Base-by-base conservation (phyloP, 2,329 filamentous ascomycete species). In the Aquanectria penicillioides region DNA sequence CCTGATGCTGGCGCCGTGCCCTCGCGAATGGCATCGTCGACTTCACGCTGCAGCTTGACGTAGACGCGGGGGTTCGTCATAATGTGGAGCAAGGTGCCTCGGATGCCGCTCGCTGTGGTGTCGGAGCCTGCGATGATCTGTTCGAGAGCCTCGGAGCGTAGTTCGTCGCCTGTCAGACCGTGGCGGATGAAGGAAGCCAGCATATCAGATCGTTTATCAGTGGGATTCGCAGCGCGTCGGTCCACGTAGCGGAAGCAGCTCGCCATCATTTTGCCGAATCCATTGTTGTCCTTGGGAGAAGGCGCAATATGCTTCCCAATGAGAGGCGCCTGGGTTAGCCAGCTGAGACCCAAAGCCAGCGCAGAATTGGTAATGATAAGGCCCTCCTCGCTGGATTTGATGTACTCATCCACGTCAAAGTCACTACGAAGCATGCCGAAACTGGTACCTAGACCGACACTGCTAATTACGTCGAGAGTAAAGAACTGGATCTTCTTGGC, bases 381-480 rank as follows among this genome's bases (percentile, higher is more conserved):
- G 4, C 74, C 74, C 17, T 72, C 69, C 55, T 79, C 76, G 10
- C 49, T 71, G 0, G 72, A 73, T 38, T 73, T 65, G 33, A 81
- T 56, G 49, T 80, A 78, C 9, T 67, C 66, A 33, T 80, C 74
- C 2, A 81, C 69, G 43, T 86, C 83, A 1, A 69, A 62, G 62
- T 86, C 80, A 6, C 70, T 69, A 1, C 67, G 67, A 3, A 86
- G 71, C 66, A 83, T 78, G 22, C 83, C 81, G 51, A 83, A 85
- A 0, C 79, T 46, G 12, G 76, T 71, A n/a, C 83, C 83, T 13
- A 85, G 77, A 0, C 81, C 80, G 13, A 86, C 71, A 20, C 76
- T 74, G 37, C 78, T 81, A 57, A 86, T 83, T 8, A 84, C 80
- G 61, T 86, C 84, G 2, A 86, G 71, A 0, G 82, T 82, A 54